Conservation (phyloP, 305 asterid genomes). For the Fraxinus sp. region DNA sequence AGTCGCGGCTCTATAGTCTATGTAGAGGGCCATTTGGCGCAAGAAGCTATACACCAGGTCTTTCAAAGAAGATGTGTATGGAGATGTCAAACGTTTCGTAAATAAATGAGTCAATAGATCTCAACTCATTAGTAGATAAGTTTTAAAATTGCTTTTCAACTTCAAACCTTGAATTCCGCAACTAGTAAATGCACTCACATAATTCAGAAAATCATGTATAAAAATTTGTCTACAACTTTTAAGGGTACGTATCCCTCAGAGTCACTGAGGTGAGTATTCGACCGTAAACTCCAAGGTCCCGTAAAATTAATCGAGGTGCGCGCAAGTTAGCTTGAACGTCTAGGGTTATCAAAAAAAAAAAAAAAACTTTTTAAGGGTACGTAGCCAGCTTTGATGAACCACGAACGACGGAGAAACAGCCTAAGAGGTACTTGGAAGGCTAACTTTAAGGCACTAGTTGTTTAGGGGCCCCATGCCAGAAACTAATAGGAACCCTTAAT, state of each 20-base stretch:
- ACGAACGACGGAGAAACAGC: neutral
- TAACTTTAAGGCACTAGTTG: neutral
- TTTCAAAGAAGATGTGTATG: neutral
- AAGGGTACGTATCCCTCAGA: neutral
- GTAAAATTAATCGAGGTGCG: too few species aligned
- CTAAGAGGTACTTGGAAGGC: neutral
- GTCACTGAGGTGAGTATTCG: too few species aligned
- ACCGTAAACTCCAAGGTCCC: too few species aligned
- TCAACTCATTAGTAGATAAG: neutral
- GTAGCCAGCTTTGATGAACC: neutral
- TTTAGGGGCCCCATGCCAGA: neutral
- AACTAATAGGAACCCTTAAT: neutral
- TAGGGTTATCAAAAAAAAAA: too few species aligned
- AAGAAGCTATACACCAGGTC: neutral
- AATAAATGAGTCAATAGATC: neutral
- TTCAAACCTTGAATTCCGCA: neutral
- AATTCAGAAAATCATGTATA: too few species aligned
- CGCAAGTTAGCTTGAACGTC: too few species aligned
- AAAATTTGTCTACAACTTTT: neutral
- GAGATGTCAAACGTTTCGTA: neutral
- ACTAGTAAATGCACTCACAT: neutral
- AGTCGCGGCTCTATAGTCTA: neutral
- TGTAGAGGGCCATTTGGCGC: neutral
- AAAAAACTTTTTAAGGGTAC: too few species aligned
- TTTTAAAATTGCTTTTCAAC: neutral